Conservation (phyloP, 1,284 basidiomycete genomes). For the Fomitopsis pinicola region DNA sequence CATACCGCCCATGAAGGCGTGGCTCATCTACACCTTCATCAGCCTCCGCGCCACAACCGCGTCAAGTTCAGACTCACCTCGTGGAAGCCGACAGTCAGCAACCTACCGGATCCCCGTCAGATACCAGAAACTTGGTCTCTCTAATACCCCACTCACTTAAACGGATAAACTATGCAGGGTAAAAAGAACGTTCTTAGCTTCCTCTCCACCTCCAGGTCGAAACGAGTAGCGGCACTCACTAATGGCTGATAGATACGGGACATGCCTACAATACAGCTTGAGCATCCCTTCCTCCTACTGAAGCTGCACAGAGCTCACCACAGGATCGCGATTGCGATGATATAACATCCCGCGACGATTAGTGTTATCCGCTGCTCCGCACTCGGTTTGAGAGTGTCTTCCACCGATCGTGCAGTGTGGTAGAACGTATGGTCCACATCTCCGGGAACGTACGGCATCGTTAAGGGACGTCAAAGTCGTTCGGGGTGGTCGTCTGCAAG, state of each 20-base stretch:
- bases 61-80: constrained; percentile 50
- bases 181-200: neutral
- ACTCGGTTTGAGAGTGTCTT: constrained; percentile 52
- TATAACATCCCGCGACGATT: constrained; percentile 72
- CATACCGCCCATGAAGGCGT: constrained; percentile 45
- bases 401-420: constrained; percentile 33
- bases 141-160: constrained; percentile 61
- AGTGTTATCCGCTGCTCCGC: constrained; percentile 71
- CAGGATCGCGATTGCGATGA: constrained; percentile 67
- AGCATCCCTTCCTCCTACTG: constrained; percentile 3
- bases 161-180: constrained; percentile 73
- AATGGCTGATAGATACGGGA: constrained; percentile 68
- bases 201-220: neutral
- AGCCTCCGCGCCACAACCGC: neutral
- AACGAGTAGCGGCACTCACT: constrained; percentile 43
- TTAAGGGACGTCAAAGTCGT: constrained; percentile 9
- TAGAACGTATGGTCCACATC: constrained; percentile 20
- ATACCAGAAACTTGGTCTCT: neutral
- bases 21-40: constrained; percentile 61
- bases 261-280: constrained; percentile 52
- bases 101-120: constrained; percentile 30
- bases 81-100: constrained; percentile 87
- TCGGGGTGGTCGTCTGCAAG: no score
- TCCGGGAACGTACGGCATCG: constrained; percentile 15
- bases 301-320: constrained; percentile 44